phyloP scores from a whole-genome alignment of 2,329 filamentous ascomycete genomes.

The Ophiostoma populinum region DNA sequence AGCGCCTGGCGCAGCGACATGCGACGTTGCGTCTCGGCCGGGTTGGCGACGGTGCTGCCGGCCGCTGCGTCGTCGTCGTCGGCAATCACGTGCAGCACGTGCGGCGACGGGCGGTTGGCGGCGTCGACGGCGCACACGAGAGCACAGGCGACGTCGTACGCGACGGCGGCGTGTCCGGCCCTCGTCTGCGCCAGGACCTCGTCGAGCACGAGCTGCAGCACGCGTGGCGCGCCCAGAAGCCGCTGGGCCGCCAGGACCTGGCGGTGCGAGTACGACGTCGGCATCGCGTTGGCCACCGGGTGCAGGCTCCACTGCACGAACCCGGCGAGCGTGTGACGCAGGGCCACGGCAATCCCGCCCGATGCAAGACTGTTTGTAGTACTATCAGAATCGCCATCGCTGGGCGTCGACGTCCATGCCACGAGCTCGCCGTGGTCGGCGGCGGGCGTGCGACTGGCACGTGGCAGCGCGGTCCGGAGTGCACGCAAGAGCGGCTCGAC shows the following conservation, averaged over 20 bases:
- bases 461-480: constrained; percentile 40
- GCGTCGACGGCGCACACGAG: constrained; percentile 51
- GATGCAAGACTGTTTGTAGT: constrained; percentile 21
- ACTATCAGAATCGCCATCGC: not conserved
- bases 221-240: constrained; percentile 41
- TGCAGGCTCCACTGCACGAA: constrained; percentile 52
- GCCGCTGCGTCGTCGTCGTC: not conserved
- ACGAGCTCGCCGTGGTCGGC: constrained; percentile 51
- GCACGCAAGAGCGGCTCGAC: constrained; percentile 51
- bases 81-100: constrained; percentile 11
- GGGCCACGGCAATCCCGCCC: constrained; percentile 36
- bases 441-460: constrained; percentile 43
- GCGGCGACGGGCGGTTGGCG: constrained; percentile 22
- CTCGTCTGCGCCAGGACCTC: constrained; percentile 48
- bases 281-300: constrained; percentile 33
- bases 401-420: constrained; percentile 36
- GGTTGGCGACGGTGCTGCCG: constrained; percentile 18
- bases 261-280: constrained; percentile 54
- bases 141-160: constrained; percentile 51
- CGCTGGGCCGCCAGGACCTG: constrained; percentile 45
- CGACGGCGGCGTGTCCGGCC: constrained; percentile 37
- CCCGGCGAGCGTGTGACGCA: constrained; percentile 43
- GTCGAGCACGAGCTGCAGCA: constrained; percentile 46
- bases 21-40: constrained; percentile 25
- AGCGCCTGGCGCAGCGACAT: constrained; percentile 44